These are phyloP conservation scores for Gynostemma pentaphyllum DNA, from an alignment of 306 rosid species.

Conservation along the genomic window DNA sequence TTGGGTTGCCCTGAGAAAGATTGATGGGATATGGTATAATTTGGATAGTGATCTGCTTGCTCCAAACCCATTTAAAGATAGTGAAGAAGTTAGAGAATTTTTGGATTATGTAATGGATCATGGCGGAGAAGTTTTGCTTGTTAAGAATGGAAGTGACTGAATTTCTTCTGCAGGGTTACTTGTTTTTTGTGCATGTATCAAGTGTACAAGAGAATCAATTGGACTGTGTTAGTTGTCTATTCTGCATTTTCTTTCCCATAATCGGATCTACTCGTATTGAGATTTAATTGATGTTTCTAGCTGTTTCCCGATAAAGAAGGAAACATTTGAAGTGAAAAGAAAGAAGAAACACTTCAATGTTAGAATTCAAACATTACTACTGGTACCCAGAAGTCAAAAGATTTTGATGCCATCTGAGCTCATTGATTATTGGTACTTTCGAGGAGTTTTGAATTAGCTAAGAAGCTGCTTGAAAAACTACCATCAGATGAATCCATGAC, in stretches of 20 bases:
- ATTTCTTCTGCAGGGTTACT: background rate
- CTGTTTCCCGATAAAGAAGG: background rate
- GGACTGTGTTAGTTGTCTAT: background rate
- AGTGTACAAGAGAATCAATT: background rate
- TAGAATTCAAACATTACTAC: background rate
- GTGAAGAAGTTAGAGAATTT: constrained; percentile 36
- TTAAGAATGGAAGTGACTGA: constrained; percentile 45
- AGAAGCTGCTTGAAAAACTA: background rate
- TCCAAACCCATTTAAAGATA: constrained; percentile 43
- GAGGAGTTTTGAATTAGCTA: background rate
- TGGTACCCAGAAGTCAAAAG: background rate
- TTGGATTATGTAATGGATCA: constrained; percentile 41
- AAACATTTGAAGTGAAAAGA: constrained; percentile 1
- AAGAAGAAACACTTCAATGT: background rate
- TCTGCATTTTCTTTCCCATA: background rate
- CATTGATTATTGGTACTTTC: background rate
- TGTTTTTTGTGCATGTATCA: background rate
- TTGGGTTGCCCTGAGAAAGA: constrained; percentile 68
- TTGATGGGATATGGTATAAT: constrained; percentile 60
- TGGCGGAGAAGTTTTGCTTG: constrained; percentile 78
- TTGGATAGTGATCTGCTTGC: constrained; percentile 73
- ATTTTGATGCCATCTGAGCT: background rate
- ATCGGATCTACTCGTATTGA: background rate
- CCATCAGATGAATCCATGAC: background rate
- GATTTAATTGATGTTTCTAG: background rate